A percentile compares a stretch with the other conserved stretches of the same genome.
phyloP scores from a whole-genome alignment of 2,329 filamentous ascomycete genomes.

The Myriosclerotinia duriaeana region DNA sequence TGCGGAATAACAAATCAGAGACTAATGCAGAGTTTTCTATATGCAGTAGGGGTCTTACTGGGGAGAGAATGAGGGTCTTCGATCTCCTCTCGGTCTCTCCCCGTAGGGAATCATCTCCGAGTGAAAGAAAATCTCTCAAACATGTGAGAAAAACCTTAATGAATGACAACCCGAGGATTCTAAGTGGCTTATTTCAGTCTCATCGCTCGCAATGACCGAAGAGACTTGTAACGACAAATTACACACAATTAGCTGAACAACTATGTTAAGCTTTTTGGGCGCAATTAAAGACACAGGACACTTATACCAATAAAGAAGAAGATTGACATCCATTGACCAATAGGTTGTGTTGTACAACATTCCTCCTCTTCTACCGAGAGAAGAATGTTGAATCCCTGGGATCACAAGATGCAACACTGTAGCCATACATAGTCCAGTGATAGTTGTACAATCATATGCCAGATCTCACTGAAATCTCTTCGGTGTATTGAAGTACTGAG shows the following conservation, averaged over 20 bases:
- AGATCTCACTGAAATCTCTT: neutral
- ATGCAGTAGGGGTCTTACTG: neutral
- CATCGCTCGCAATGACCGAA: constrained; percentile 1
- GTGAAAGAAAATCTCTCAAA: neutral
- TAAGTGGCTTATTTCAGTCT: neutral
- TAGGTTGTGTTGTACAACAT: neutral
- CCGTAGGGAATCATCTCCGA: constrained; percentile 6
- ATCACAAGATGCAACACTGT: constrained; percentile 2
- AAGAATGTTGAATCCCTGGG: neutral
- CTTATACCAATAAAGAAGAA: neutral
- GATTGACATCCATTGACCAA: neutral
- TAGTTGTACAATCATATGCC: constrained; percentile 9
- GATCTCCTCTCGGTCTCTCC: constrained; percentile 1
- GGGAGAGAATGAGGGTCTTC: neutral
- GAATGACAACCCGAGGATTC: constrained; percentile 1
- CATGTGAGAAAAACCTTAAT: neutral
- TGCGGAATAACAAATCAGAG: neutral
- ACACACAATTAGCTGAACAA: neutral
- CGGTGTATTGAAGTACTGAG: constrained; percentile 10
- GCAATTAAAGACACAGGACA: constrained; percentile 2
- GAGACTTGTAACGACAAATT: neutral
- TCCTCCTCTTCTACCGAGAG: neutral
- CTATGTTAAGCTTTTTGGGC: constrained; percentile 7
- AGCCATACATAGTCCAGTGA: neutral
- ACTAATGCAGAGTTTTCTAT: neutral